Base-by-base conservation (phyloP, 2,329 filamentous ascomycete genomes). In the Apiospora malaysiana region DNA sequence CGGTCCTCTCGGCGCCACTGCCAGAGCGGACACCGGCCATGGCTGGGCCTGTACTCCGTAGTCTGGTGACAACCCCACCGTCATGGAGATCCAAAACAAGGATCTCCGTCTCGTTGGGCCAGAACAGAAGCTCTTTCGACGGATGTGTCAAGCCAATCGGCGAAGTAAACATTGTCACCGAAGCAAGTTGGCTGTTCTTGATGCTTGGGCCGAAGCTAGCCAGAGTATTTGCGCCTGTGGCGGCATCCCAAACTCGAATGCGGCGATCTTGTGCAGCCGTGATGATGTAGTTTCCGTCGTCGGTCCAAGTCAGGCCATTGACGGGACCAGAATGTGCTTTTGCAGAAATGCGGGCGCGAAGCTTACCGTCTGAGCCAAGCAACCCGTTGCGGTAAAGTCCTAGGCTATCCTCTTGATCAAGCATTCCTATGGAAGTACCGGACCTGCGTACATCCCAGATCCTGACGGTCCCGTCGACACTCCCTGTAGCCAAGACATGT, bases 401-500 rank as follows among this genome's bases (percentile, higher is more conserved):
- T 3, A 93, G 84, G 2, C 90, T 91, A 78, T 98, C 94, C 78
- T 97, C 94, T 82, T 94, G 90, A 78, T 98, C 93, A 1, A 98
- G 86, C 51, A 92, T 87, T 0, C 91, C 94, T 43, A 98, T 85
- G 25, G 92, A 89, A 8, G 91, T 91, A 25, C 92, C 92, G 42
- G 93, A 93, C 43, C 93, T 90, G 4, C 95, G 88, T 37, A 98
- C 89, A 79, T 98, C 95, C 91, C 95, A 98, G 46, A 98, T 85
- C 27, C 94, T 89, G 2, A 95, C 90, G 12, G 90, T 92, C 25
- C 95, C 95, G 78, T 98, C 95, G 0, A 91, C 89, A n/a, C 94
- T 93, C 0, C 93, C 94, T 68, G 93, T 95, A 12, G 92, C 93
- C 2, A 98, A 87, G 4, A 97, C 85, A 77, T 97, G 89, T 66